phyloP scores from a whole-genome alignment of 2,329 filamentous ascomycete species.

The Cryphonectria japonica region DNA sequence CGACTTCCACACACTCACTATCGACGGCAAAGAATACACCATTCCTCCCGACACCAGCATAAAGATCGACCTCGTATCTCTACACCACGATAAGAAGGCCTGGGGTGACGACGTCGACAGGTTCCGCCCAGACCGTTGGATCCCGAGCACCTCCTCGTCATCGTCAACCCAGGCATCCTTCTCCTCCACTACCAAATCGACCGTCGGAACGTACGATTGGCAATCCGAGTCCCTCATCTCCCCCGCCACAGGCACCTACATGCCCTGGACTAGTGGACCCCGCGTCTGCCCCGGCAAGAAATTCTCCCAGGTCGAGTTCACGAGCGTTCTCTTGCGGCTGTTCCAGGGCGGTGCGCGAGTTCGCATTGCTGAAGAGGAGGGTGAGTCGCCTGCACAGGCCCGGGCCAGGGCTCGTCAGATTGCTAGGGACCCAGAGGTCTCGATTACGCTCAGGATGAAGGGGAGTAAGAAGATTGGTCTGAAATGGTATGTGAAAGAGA shows the following conservation, averaged over 20 bases:
- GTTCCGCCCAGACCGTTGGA: slow-evolving; percentile 23
- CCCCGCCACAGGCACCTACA: not conserved
- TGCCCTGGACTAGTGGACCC: slow-evolving; percentile 15
- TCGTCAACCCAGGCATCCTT: not conserved
- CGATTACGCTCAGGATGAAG: slow-evolving; percentile 12
- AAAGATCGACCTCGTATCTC: slow-evolving; percentile 10
- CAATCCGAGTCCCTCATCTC: slow-evolving; percentile 17
- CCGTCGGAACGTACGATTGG: slow-evolving; percentile 8
- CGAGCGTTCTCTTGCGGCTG: slow-evolving; percentile 10
- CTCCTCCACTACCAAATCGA: not conserved
- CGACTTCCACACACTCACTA: slow-evolving; percentile 3
- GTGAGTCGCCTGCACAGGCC: slow-evolving; percentile 13
- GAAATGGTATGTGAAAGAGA: slow-evolving; percentile 9
- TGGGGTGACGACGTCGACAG: slow-evolving; percentile 16
- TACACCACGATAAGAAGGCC: slow-evolving; percentile 10
- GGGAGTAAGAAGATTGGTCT: slow-evolving; percentile 19
- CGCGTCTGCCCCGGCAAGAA: slow-evolving; percentile 18
- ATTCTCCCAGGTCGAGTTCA: slow-evolving; percentile 23
- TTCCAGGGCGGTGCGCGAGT: slow-evolving; percentile 10
- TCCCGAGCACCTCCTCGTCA: not conserved
- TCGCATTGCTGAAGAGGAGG: not conserved
- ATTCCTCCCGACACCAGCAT: slow-evolving; percentile 15
- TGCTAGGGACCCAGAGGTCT: not conserved
- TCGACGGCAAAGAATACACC: slow-evolving; percentile 13
- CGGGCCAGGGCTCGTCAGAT: not conserved